Base-by-base conservation (phyloP, 106 monocot genomes). In the Dendrobium catenatum region DNA sequence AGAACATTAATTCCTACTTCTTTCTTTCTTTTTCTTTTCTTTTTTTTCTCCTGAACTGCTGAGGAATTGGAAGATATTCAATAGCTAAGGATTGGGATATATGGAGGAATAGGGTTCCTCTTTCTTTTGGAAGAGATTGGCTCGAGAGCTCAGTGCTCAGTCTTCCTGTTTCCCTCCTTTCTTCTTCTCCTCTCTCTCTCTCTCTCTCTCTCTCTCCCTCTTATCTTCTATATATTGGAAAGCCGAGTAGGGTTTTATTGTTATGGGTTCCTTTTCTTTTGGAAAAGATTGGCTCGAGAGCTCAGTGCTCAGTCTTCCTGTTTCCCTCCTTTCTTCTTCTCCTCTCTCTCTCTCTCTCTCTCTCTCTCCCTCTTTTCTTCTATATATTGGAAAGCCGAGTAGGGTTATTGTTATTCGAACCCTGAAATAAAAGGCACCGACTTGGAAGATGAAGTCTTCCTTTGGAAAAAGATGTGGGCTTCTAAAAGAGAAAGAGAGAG, bases 61-160 rank as follows among this genome's bases (percentile, higher is more conserved):
- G 7, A 82, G 80, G 86, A 84, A 86, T 86, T 88, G 80, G 81
- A 82, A 80, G 86, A 90, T 81, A 88, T 88, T 88, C 90, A 90
- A 84, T 88, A 86, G 88, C 88, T 83, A 90, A 88, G 80, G 80
- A 79, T 51, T 64, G 27, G 87, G 74, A 51, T 51, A 51, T 51
- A 51, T 51, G 51, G 15, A 51, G 16, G 51, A 51, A 51, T 51
- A 51, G 16, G 86, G 88, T 86, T 77, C 88, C 48, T 77, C 86
- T 85, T 18, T 77, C 64, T 73, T 40, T 85, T 55, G 78, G 46
- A 77, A 76, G 79, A 86, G 82, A 61, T 67, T 67, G 59, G 77
- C 22, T 1, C 3, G 31, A 24, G 26, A 37, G 29, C 70, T 70
- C 51, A 51, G 51, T 70, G 0, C 55, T 42, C 13, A 49, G 37